Base-by-base conservation (phyloP, 441 rosid species). In the Gossypium davidsonii region DNA sequence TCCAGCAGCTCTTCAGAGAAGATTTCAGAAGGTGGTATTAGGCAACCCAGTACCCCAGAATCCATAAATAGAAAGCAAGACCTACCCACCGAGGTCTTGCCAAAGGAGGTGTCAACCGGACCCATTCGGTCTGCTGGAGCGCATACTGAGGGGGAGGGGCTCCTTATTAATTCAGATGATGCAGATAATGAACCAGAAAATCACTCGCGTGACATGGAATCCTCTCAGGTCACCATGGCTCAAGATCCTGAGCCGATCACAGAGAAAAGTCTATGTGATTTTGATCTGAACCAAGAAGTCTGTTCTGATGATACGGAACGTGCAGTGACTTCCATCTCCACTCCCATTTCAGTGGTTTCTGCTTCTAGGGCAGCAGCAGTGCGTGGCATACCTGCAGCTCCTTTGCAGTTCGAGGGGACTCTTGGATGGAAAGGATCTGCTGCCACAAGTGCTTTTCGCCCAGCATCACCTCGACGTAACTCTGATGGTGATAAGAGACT, bases 261-360 rank as follows among this genome's bases (percentile, higher is more conserved):
- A 28, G 91, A 85, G 81, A 90, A 82, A 81, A 84, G 89, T 62
- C 74, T 82, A 6, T 89, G 93, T 68, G 85, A 60, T 48, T 93
- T 96, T 66, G 98, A 96, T 83, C 84, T 96, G 83, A 96, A 96
- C 78, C 90, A 86, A 77, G 97, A 93, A 80, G 83, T 87, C 53
- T 84, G 81, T 74, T 85, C 90, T 51, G 97, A 93, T 81, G 97
- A 93, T 75, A 73, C 82, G 82, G 98, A 92, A 72, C 74, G 31
- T 71, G 61, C 84, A 25, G 78, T 75, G 67, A 82, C 84, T 72
- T 74, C 85, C 67, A 69, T 80, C 62, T 82, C 89, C n/a, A 67
- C 86, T 12, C 83, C 85, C 4, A 44, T 86, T 65, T 81, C 96
- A 53, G 80, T 86, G 51, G 91, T 87, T 74, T 83, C 88, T 72